Evolutionary conservation across 768 basidiomycete genomes (phyloP), one percentile per base, ranked within the genome.

Genomic region (Rhodotorula diobovata): DNA sequence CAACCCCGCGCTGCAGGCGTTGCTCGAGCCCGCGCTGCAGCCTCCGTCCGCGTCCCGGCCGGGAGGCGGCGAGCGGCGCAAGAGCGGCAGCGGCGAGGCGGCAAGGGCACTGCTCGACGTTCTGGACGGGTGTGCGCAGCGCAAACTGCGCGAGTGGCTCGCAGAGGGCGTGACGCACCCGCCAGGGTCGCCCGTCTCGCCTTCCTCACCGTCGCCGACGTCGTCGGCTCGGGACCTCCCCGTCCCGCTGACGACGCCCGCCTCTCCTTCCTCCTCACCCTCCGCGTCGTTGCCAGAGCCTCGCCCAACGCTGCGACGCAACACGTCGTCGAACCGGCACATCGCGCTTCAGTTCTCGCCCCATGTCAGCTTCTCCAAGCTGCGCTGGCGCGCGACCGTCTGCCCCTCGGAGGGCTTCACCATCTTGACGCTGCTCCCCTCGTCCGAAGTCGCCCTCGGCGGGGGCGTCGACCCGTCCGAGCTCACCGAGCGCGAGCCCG

Each of bases 321-420:
- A 23, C 53, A 23, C 53, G 8, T 54, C 32, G 12, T 34, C 30
- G 32, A 54, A n/a, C 9, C 53, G 53, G 14, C 53, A 54, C 32
- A 54, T 54, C 53, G 53, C 53, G 4, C 32, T 67, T 18, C 57
- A 67, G 41, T 59, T 67, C 58, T 37, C 35, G 28, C 59, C 48
- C 50, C 50, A 39, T 12, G 41, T 67, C 50, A n/a, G 50, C 4
- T 67, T 67, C 43, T 37, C 66, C 16, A 67, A 67, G 32, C 35
- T 54, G 5, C 51, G 60, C 39, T 67, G 66, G 66, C 35, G 66
- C 20, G 66, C 66, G n/a, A 51, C 58, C 18, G 58, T 60, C 39
- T 60, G 41, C n/a, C 46, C 59, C 16, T n/a, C n/a, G n/a, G n/a
- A n/a, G n/a, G 50, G 58, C 10, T 60, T n/a, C 58, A 67, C 66